A percentile compares a stretch with the other conserved stretches of the same genome.
Conservation (phyloP, 345 rosid species). For the Camelina sativa region DNA sequence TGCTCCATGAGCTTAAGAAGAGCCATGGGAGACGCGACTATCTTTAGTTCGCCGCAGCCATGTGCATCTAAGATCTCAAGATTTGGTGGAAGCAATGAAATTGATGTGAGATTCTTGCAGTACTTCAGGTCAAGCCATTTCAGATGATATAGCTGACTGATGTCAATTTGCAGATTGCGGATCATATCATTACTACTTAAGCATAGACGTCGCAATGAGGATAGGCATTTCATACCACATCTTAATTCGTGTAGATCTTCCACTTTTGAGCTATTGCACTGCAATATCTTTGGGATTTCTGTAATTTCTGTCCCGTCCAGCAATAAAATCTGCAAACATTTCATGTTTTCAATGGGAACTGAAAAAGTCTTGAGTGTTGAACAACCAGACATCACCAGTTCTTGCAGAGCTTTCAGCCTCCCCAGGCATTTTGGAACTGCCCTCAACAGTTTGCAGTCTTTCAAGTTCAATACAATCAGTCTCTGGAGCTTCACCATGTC, state of each 20-base stretch:
- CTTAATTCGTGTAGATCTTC: background rate
- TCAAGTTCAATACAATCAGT: conserved; percentile 33
- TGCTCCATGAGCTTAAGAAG: conserved; percentile 22
- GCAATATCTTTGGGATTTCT: conserved; percentile 26
- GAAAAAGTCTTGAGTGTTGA: conserved; percentile 21
- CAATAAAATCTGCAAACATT: conserved; percentile 20
- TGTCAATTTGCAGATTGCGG: background rate
- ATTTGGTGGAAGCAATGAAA: conserved; percentile 28
- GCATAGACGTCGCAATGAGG: conserved; percentile 25
- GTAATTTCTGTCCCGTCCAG: conserved; percentile 22
- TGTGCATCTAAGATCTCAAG: conserved; percentile 36
- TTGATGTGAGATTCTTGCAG: conserved; percentile 29
- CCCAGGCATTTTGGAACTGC: conserved; percentile 29
- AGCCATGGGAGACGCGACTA: conserved; percentile 1
- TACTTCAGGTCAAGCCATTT: conserved; percentile 19
- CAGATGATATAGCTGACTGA: conserved; percentile 12
- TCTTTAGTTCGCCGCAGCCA: conserved; percentile 29
- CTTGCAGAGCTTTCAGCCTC: conserved; percentile 32
- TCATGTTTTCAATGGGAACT: conserved; percentile 26
- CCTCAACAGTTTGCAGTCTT: conserved; percentile 8
- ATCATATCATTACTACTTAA: conserved; percentile 19
- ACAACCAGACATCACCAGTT: conserved; percentile 37
- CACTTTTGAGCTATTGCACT: background rate
- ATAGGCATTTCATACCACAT: background rate
- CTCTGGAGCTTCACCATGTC: conserved; percentile 19